A percentile compares a stretch with the other conserved stretches of the same genome.
Conservation (phyloP, 768 basidiomycete species). For the Sporobolomyces pararoseus region DNA sequence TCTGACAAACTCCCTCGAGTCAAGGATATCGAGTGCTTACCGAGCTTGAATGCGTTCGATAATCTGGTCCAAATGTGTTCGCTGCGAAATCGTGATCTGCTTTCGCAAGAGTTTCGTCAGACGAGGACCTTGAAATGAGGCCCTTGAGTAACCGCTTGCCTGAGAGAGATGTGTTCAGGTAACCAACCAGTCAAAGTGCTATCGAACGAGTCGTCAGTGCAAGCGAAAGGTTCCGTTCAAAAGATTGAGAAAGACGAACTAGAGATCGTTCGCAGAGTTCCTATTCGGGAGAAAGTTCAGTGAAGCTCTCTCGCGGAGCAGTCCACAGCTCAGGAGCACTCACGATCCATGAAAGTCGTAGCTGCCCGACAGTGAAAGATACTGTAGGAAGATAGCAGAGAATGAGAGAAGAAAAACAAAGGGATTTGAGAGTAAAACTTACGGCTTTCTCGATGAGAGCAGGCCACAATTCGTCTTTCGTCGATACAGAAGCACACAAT, state of each 20-base stretch:
- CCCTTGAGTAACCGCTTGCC: background rate
- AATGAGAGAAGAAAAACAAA: background rate
- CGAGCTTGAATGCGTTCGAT: background rate
- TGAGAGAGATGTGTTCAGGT: constrained; percentile 24
- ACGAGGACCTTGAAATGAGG: no score
- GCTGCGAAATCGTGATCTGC: constrained; percentile 1
- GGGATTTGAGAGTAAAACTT: background rate
- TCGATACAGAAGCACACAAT: background rate
- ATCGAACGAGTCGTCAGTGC: background rate
- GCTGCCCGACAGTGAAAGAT: constrained; percentile 26
- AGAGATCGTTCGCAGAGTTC: constrained; percentile 37
- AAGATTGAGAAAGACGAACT: background rate
- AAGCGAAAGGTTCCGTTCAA: background rate
- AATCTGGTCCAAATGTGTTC: constrained; percentile 24
- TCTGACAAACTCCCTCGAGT: background rate
- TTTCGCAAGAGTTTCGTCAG: background rate
- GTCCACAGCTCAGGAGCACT: no score
- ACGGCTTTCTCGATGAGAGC: constrained; percentile 40
- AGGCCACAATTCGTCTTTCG: constrained; percentile 27
- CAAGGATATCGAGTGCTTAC: background rate
- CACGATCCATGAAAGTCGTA: constrained; percentile 40
- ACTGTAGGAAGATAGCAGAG: constrained; percentile 8
- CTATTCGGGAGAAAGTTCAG: background rate
- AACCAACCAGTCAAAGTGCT: constrained; percentile 38
- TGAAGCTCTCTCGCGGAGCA: no score